phyloP scores from a whole-genome alignment of 2,329 filamentous ascomycete genomes.

The Fusarium miscanthi region DNA sequence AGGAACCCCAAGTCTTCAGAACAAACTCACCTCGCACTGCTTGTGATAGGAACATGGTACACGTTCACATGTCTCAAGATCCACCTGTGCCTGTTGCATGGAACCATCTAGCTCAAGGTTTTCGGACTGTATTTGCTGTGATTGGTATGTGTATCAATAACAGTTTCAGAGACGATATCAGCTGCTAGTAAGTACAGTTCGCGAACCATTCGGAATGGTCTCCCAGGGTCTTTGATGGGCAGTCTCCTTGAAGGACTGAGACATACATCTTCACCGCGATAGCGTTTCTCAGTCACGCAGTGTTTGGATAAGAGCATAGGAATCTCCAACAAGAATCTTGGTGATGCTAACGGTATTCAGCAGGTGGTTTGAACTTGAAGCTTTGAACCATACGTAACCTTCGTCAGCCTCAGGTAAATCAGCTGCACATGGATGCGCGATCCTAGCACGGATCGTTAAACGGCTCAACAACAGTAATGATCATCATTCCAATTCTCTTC shows the following conservation, averaged over 20 bases:
- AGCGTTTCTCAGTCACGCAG: accelerated
- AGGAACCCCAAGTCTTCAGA: background rate
- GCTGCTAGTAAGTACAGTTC: background rate
- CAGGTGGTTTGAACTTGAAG: background rate
- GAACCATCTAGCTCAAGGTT: background rate
- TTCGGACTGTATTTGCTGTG: background rate
- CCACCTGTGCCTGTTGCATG: background rate
- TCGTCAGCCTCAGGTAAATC: background rate
- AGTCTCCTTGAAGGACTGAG: background rate
- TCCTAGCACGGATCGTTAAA: background rate
- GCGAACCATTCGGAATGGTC: background rate
- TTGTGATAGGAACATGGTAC: background rate
- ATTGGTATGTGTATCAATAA: no score
- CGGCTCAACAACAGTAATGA: background rate
- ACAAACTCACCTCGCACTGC: no score
- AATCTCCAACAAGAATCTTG: background rate
- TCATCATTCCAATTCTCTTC: background rate
- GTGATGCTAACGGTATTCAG: background rate
- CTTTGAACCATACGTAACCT: background rate
- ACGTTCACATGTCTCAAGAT: background rate
- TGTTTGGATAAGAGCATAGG: accelerated
- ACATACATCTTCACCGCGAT: no score
- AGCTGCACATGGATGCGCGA: background rate
- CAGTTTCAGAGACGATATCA: background rate
- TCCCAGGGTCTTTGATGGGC: no score